Percentiles rank a stretch among this genome's conserved stretches.
These are phyloP conservation scores for Aspergillus neotritici DNA, from an alignment of 2,329 filamentous ascomycete genomes.

Conservation along the genomic window DNA sequence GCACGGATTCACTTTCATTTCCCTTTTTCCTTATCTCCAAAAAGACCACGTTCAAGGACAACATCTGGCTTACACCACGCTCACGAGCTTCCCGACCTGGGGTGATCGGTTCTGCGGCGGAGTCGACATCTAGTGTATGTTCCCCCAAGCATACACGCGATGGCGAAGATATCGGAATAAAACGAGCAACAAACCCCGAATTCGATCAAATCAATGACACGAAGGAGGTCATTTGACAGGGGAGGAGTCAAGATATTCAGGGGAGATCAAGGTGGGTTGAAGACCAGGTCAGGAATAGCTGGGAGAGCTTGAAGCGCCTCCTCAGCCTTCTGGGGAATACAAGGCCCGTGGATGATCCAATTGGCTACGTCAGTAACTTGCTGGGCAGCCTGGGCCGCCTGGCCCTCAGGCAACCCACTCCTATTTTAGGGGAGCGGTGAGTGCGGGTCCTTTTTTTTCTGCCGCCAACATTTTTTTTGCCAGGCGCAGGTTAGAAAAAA, in stretches of 20 bases:
- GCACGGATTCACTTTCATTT: slow-evolving; percentile 3
- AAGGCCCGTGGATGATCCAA: slow-evolving; percentile 23
- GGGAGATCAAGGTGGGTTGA: slow-evolving; percentile 9
- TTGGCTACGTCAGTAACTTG: slow-evolving; percentile 33
- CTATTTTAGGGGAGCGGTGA: slow-evolving; percentile 21
- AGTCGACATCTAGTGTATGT: slow-evolving; percentile 38
- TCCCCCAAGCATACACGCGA: slow-evolving; percentile 29
- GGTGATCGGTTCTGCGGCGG: slow-evolving; percentile 33
- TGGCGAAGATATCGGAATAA: slow-evolving; percentile 10
- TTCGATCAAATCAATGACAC: slow-evolving; percentile 1
- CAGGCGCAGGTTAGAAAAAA: background rate
- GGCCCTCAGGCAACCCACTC: slow-evolving; percentile 14
- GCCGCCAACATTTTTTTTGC: slow-evolving; percentile 15
- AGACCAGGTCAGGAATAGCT: too few relatives aligned
- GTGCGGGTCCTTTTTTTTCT: slow-evolving; percentile 25
- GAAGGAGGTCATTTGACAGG: slow-evolving; percentile 9
- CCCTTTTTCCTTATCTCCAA: background rate
- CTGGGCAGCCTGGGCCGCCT: slow-evolving; percentile 13
- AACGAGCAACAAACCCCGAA: slow-evolving; percentile 1
- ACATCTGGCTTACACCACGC: slow-evolving; percentile 36
- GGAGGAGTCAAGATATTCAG: slow-evolving; percentile 14
- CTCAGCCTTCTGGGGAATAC: slow-evolving; percentile 16
- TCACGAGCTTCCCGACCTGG: slow-evolving; percentile 42
- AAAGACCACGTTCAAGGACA: background rate
- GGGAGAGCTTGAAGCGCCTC: slow-evolving; percentile 10